Base-by-base conservation (phyloP, 805 yeast species). In the Starmerella asiatica region DNA sequence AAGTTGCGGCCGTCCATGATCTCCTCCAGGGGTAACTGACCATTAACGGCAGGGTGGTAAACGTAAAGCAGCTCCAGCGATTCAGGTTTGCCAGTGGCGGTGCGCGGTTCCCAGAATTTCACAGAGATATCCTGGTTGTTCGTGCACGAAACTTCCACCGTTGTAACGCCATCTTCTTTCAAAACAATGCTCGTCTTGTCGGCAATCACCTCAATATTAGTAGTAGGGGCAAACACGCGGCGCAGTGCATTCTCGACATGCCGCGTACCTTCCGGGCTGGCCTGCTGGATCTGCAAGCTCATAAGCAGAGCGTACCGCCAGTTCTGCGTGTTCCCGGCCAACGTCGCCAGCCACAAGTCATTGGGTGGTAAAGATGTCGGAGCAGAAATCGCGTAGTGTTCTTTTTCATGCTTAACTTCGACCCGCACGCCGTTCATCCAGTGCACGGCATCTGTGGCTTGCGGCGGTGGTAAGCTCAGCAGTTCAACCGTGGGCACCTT, bases 11-110 rank as follows among this genome's bases (percentile, higher is more conserved):
- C 91, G 49, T 76, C 81, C 77, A 83, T 79, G 29, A 79, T 73
- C 65, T 91, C 98, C 49, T 76, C 68, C 51, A 91, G 80, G 57
- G 98, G 97, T 44, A 95, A 93, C 58, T 79, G 86, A n/a, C 98
- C 98, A 17, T 24, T 20, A 59, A 79, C 82, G 38, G 73, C 70
- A 21, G 94, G 83, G 54, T 75, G 69, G 67, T 79, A 91, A 38
- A 65, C 72, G 73, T 79, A 93, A 49, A 75, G 67, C 63, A 91
- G 73, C 49, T 79, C 75, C 56, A 91, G 71, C 29, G 81, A 72
- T 45, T 76, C 83, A 24, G 94, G 76, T 49, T 63, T 63, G 46
- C 73, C 73, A 54, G 80, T 88, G 46, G 76, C 77, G 45, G 88
- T 81, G 70, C 96, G 81, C 60, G 76, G 76, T 64, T 91, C 97